Conservation (phyloP, 2,329 filamentous ascomycete genomes). For the Ophiocordyceps sinensis region DNA sequence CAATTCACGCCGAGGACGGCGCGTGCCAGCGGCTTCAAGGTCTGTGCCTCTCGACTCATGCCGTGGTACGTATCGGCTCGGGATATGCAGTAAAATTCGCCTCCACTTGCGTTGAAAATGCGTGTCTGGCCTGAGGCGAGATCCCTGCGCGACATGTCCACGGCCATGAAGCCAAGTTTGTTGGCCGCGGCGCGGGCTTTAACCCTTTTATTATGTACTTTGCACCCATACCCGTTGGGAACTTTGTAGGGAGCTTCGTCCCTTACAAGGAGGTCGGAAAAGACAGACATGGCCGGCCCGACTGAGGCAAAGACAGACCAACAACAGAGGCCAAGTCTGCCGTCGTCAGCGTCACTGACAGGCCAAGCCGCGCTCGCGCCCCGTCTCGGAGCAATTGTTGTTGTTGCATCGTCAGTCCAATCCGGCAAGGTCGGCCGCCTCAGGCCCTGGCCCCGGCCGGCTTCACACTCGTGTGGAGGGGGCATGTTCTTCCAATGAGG, state of each 20-base stretch:
- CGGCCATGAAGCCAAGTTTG: no score
- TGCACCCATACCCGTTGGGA: no score
- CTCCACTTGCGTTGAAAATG: neutral
- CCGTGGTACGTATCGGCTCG: neutral
- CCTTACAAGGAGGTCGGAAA: no score
- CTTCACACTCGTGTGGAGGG: neutral
- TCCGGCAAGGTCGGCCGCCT: neutral
- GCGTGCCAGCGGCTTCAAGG: no score
- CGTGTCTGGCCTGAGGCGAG: neutral
- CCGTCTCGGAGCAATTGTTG: neutral
- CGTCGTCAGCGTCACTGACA: neutral
- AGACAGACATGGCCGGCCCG: no score
- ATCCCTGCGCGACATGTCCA: neutral
- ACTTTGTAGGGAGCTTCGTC: no score
- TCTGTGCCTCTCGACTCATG: no score
- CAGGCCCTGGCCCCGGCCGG: neutral
- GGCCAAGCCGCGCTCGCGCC: neutral
- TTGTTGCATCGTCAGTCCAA: neutral
- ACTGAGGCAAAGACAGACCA: no score
- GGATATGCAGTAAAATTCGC: neutral
- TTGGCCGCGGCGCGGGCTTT: no score
- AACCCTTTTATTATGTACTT: no score
- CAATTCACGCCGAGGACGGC: no score
- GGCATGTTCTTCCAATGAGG: conserved; percentile 1
- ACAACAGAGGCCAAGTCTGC: neutral